These are phyloP conservation scores for Obba rivulosa DNA, from an alignment of 768 basidiomycete genomes.

Conservation along the genomic window DNA sequence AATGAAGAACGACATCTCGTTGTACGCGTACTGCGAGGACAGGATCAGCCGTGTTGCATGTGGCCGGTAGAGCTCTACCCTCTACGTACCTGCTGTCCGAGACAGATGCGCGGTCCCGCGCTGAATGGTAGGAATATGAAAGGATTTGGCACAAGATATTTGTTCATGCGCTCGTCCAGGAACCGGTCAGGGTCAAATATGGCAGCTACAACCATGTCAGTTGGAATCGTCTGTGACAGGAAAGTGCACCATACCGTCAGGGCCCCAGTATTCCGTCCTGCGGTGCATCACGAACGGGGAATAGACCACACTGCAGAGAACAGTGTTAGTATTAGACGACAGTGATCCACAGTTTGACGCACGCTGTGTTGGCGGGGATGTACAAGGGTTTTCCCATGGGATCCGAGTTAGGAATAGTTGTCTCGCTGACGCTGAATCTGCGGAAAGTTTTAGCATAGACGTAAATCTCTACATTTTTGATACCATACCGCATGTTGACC, in stretches of 20 bases:
- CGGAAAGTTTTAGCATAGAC: conserved; percentile 16
- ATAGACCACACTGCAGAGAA: conserved; percentile 25
- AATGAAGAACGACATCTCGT: conserved; percentile 60
- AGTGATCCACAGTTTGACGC: not conserved
- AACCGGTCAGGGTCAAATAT: conserved; percentile 65
- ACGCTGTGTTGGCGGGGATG: conserved; percentile 34
- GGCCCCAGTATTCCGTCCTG: conserved; percentile 60
- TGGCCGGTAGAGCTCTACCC: not conserved
- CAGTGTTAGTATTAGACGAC: not conserved
- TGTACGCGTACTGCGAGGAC: conserved; percentile 50
- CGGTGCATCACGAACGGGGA: conserved; percentile 55
- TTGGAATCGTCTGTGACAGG: not conserved
- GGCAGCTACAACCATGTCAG: conserved; percentile 31
- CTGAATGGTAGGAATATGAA: conserved; percentile 40
- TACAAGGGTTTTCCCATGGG: conserved; percentile 34
- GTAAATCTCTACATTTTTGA: not conserved
- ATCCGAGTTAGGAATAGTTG: conserved; percentile 22
- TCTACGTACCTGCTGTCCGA: conserved; percentile 14
- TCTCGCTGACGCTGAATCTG: conserved; percentile 19
- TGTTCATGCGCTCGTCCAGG: conserved; percentile 53
- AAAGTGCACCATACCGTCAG: conserved; percentile 41
- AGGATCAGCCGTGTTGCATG: not conserved
- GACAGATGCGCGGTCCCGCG: conserved; percentile 16
- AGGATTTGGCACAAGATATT: conserved; percentile 51
- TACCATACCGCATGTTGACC: not conserved